phyloP scores from a whole-genome alignment of 164 flowering plant genomes.

The Euptelea pleiosperma region DNA sequence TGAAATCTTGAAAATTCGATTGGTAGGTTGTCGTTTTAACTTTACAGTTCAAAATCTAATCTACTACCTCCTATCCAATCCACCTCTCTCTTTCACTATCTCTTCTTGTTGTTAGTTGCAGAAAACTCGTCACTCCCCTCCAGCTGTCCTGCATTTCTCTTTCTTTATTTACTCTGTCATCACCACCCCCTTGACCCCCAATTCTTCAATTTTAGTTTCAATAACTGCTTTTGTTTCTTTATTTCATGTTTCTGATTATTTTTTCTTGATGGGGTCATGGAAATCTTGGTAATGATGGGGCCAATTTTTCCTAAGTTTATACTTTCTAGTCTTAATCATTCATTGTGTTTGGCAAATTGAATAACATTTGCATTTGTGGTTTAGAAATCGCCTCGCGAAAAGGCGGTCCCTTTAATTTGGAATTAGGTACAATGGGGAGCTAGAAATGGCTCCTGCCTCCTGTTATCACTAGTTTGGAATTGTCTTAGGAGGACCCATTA shows the following conservation, averaged over 20 bases:
- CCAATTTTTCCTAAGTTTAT: background rate
- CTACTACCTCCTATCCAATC: background rate
- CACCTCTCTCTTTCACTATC: background rate
- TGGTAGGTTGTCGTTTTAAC: no score
- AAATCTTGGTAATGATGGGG: conserved; percentile 10
- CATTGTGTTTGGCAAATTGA: no score
- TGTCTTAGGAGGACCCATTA: background rate
- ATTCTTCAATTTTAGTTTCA: background rate
- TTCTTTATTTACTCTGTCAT: background rate
- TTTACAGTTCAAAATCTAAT: background rate
- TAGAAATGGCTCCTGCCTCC: background rate
- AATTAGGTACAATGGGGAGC: background rate
- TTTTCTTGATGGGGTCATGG: conserved; percentile 16
- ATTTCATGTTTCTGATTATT: conserved; percentile 1
- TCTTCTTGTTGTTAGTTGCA: background rate
- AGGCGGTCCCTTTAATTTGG: no score
- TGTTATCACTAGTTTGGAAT: background rate
- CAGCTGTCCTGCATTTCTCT: conserved; percentile 14
- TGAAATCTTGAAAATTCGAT: background rate
- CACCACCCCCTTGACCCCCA: background rate
- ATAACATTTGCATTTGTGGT: no score
- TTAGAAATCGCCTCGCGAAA: no score
- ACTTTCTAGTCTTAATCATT: no score
- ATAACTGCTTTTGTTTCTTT: background rate
- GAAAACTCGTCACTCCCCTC: conserved; percentile 8